Conservation (phyloP, 768 basidiomycete species). For the Rhodotorula toruloides region DNA sequence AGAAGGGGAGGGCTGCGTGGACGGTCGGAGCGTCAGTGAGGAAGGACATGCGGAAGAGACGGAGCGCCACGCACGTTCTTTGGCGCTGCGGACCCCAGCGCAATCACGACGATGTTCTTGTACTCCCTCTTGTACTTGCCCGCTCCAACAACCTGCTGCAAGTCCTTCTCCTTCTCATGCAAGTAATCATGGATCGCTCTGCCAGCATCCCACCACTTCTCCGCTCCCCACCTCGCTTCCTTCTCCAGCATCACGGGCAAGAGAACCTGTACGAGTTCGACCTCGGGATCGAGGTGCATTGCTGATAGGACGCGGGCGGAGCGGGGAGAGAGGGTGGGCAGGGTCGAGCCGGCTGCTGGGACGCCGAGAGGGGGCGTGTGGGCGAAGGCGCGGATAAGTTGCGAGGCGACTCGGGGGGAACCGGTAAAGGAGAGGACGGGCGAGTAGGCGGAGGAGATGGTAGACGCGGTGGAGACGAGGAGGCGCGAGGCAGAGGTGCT, state of each 20-base stretch:
- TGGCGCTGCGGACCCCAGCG: constrained; percentile 1
- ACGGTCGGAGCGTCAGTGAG: not conserved
- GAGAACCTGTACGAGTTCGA: constrained; percentile 10
- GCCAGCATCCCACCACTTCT: constrained; percentile 17
- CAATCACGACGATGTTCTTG: constrained; percentile 9
- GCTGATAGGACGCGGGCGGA: not conserved
- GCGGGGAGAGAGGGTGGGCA: not conserved
- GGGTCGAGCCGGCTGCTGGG: not conserved
- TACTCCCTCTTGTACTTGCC: constrained; percentile 2
- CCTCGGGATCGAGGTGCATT: constrained; percentile 3
- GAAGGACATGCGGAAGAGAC: not conserved
- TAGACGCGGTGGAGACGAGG: constrained; percentile 7
- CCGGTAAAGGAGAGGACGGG: not conserved
- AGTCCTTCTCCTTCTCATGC: constrained; percentile 15
- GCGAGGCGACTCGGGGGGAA: not conserved
- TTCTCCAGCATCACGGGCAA: not conserved
- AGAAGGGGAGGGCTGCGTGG: not conserved
- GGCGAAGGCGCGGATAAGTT: constrained; percentile 13
- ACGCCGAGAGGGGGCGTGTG: not conserved
- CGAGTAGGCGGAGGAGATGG: not conserved
- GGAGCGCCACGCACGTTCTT: not conserved
- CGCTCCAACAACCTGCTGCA: no score
- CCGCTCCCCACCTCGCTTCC: not conserved
- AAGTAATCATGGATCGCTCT: not conserved
- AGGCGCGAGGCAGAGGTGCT: constrained; percentile 3